Percentiles rank a stretch among this genome's conserved stretches.
Conservation (phyloP, 192 early-diverging fungal species). For the Helicostylum pulchrum region DNA sequence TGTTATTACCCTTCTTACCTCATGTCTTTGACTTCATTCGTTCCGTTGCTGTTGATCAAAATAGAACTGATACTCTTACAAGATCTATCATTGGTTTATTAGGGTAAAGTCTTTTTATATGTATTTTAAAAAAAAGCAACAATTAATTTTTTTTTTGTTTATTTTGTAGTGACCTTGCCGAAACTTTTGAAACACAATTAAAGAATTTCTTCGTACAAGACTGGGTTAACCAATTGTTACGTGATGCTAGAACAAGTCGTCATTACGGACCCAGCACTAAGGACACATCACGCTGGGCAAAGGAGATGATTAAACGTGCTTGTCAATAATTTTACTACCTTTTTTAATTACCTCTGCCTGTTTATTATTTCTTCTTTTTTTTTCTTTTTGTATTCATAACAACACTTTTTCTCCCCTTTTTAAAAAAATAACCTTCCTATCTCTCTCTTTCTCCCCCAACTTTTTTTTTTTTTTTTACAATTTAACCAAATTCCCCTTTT, state of each 20-base stretch:
- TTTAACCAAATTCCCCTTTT: constrained; percentile 1
- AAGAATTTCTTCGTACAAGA: constrained; percentile 60
- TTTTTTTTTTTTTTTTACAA: constrained; percentile 7
- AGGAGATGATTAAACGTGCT: constrained; percentile 43
- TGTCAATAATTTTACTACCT: constrained; percentile 17
- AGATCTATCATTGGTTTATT: constrained; percentile 83
- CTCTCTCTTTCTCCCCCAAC: constrained; percentile 23
- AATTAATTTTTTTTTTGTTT: not conserved
- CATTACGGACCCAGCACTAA: constrained; percentile 47
- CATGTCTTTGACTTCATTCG: constrained; percentile 79
- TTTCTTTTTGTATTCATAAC: constrained; percentile 25
- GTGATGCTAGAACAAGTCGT: constrained; percentile 67
- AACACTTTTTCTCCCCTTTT: constrained; percentile 15
- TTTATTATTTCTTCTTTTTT: constrained; percentile 20
- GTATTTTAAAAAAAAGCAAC: not conserved
- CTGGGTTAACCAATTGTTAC: constrained; percentile 77
- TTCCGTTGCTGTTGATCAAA: constrained; percentile 58
- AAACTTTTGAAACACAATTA: constrained; percentile 77
- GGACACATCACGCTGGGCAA: constrained; percentile 68
- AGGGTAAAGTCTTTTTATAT: constrained; percentile 50
- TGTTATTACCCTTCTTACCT: constrained; percentile 59
- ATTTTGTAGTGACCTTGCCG: constrained; percentile 80
- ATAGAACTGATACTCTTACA: constrained; percentile 65
- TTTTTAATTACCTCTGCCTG: constrained; percentile 16
- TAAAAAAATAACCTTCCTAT: not conserved